Evolutionary conservation across 352 stramenopile species (phyloP).

Genomic region (Phytopythium aichiense): DNA sequence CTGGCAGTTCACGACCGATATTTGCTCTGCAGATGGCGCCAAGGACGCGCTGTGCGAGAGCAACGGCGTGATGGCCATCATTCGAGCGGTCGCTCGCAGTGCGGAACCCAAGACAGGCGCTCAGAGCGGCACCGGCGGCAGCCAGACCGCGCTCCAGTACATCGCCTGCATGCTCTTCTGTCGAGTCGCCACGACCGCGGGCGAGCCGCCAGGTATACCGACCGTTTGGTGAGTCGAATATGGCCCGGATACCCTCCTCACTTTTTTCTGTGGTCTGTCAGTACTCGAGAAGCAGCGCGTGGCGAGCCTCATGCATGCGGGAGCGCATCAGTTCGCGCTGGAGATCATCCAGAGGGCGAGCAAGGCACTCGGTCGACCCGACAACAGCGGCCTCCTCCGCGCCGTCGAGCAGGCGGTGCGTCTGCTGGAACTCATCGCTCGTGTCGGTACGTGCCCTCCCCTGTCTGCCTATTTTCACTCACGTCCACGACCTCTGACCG

Average conservation of each 20-base stretch:
- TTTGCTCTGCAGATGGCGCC: conserved; percentile 19
- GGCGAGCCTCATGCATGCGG: conserved; percentile 33
- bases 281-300: conserved; percentile 22
- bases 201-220: conserved; percentile 14
- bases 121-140: conserved; percentile 1
- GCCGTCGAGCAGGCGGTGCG: conserved; percentile 44
- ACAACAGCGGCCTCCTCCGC: conserved; percentile 11
- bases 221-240: not conserved
- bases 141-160: conserved; percentile 26
- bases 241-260: not conserved
- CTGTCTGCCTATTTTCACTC: not conserved
- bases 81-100: not conserved
- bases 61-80: not conserved
- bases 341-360: conserved; percentile 28
- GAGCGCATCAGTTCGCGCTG: conserved; percentile 45
- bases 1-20: not conserved
- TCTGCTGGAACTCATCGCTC: conserved; percentile 45
- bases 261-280: not conserved
- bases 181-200: conserved; percentile 21
- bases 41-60: conserved; percentile 38
- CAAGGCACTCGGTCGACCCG: conserved; percentile 5
- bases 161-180: conserved; percentile 54
- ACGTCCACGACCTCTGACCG: not conserved
- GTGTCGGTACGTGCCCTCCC: conserved; percentile 26
- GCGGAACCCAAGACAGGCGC: not conserved